phyloP scores from a whole-genome alignment of 768 basidiomycete species.

The Boletellus sp. region DNA sequence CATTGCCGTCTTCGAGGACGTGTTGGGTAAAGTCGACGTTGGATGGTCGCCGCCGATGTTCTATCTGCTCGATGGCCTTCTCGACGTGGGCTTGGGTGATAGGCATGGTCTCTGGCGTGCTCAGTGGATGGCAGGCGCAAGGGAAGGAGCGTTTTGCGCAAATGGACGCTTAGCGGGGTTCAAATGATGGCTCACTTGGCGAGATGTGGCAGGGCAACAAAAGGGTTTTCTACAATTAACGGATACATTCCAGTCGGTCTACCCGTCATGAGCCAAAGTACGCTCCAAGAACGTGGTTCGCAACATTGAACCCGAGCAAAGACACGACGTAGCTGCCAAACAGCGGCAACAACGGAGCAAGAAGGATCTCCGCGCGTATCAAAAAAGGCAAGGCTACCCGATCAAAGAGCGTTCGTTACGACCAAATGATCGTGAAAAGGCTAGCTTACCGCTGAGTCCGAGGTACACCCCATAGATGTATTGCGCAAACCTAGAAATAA shows the following conservation, averaged over 20 bases:
- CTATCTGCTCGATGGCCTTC: slow-evolving; percentile 35
- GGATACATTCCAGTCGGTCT: background rate
- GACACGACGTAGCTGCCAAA: slow-evolving; percentile 84
- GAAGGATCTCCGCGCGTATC: slow-evolving; percentile 80
- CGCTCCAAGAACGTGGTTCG: slow-evolving; percentile 69
- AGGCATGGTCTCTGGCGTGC: slow-evolving; percentile 26
- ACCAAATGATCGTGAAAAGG: background rate
- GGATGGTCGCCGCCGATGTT: slow-evolving; percentile 46
- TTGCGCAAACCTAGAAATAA: slow-evolving; percentile 65
- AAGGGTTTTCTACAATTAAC: slow-evolving; percentile 10
- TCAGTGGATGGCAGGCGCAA: slow-evolving; percentile 3
- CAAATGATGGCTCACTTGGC: slow-evolving; percentile 17
- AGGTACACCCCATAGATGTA: slow-evolving; percentile 91
- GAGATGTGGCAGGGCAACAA: slow-evolving; percentile 6
- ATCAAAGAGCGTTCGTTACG: slow-evolving; percentile 9
- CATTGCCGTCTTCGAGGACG: slow-evolving; percentile 85
- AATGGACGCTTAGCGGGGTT: slow-evolving; percentile 26
- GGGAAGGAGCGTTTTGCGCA: slow-evolving; percentile 15
- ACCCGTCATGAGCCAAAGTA: slow-evolving; percentile 62
- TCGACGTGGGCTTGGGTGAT: slow-evolving; percentile 35
- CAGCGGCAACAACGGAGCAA: slow-evolving; percentile 86
- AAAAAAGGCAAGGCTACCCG: slow-evolving; percentile 86
- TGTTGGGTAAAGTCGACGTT: slow-evolving; percentile 91
- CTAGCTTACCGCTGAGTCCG: slow-evolving; percentile 66
- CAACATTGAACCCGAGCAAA: slow-evolving; percentile 87